phyloP scores from a whole-genome alignment of 352 stramenopile genomes.

The Phytophthora hybrid region DNA sequence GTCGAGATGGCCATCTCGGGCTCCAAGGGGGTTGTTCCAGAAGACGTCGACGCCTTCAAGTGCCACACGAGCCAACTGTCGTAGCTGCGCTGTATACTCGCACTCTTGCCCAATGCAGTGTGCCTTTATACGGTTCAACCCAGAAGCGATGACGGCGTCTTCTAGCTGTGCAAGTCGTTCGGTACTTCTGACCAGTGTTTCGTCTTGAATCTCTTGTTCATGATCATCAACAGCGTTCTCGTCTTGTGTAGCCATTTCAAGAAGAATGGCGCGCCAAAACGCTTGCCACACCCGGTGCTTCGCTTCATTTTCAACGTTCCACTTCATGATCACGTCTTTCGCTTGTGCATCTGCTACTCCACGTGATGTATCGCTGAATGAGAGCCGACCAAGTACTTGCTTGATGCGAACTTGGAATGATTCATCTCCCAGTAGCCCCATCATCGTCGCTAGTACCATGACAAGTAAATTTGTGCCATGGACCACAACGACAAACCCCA shows the following conservation, averaged over 20 bases:
- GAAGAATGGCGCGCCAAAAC: neutral
- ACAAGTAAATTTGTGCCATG: slow-evolving; percentile 1
- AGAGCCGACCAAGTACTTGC: neutral
- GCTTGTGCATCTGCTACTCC: neutral
- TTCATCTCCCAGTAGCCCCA: neutral
- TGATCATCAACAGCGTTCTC: neutral
- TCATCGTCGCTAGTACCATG: neutral
- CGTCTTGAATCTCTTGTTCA: neutral
- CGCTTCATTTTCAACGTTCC: neutral
- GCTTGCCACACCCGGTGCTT: neutral
- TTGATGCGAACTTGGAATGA: neutral
- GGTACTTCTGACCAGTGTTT: neutral
- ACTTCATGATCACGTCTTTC: neutral
- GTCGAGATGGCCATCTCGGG: neutral
- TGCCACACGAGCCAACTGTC: neutral
- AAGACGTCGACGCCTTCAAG: neutral
- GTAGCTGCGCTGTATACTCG: neutral
- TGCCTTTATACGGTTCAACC: neutral
- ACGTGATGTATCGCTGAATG: neutral
- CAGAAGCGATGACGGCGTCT: neutral
- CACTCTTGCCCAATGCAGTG: neutral
- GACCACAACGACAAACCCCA: neutral
- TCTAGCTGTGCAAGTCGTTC: neutral
- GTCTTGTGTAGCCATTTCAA: neutral
- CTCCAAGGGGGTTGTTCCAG: slow-evolving; percentile 1